Conservation (phyloP, 2,329 filamentous ascomycete genomes). For the Pseudogymnoascus sp. region DNA sequence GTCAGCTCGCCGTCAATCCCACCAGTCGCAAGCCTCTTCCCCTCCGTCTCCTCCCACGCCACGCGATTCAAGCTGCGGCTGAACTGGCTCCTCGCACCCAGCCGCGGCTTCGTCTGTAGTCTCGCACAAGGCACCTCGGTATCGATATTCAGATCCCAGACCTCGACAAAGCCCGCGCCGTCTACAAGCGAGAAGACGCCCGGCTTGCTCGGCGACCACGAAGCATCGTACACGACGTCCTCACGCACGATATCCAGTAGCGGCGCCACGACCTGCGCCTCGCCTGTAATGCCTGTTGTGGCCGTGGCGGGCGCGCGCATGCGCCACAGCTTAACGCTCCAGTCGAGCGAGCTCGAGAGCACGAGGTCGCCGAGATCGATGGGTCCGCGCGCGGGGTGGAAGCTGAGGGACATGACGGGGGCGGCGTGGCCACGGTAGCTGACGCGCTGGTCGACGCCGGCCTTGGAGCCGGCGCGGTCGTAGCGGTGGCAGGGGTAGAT, state of each 20-base stretch:
- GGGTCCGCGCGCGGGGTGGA: constrained; percentile 85
- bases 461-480: constrained; percentile 93
- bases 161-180: constrained; percentile 81
- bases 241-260: constrained; percentile 87
- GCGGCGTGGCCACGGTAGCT: constrained; percentile 86
- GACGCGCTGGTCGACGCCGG: constrained; percentile 82
- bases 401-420: constrained; percentile 91
- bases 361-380: constrained; percentile 92
- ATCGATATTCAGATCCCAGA: constrained; percentile 92
- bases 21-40: constrained; percentile 78
- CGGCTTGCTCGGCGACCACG: constrained; percentile 90
- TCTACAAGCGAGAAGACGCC: constrained; percentile 94
- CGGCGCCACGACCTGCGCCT: constrained; percentile 54
- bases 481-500: constrained; percentile 97
- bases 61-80: constrained; percentile 88
- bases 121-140: constrained; percentile 85
- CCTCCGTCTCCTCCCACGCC: constrained; percentile 87
- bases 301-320: constrained; percentile 71
- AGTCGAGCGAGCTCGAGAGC: constrained; percentile 86
- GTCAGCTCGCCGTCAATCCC: constrained; percentile 86
- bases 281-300: constrained; percentile 42
- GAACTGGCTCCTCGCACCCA: constrained; percentile 53
- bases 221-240: constrained; percentile 92
- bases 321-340: constrained; percentile 97
- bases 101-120: constrained; percentile 60